Conservation (phyloP, 2,329 filamentous ascomycete species). For the Aspergillus pseudoviridinutans region DNA sequence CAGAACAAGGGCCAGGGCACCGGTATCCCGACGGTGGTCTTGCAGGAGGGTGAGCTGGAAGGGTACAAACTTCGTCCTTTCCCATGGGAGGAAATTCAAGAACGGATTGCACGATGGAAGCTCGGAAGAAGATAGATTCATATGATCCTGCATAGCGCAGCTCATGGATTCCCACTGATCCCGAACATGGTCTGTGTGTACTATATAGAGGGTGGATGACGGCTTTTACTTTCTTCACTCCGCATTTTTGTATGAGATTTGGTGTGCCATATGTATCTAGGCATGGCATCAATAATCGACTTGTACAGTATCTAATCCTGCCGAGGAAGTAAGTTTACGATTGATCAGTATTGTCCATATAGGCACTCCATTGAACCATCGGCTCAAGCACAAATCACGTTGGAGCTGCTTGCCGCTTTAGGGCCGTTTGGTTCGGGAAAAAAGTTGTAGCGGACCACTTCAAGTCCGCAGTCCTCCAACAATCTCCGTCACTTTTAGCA, state of each 20-base stretch:
- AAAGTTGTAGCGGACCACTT: slow-evolving; percentile 34
- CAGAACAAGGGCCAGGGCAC: slow-evolving; percentile 72
- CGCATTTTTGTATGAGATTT: neutral
- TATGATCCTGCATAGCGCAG: neutral
- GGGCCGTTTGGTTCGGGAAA: slow-evolving; percentile 28
- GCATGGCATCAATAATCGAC: neutral
- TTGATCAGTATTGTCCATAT: neutral
- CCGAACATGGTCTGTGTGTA: slow-evolving; percentile 1
- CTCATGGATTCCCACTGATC: neutral
- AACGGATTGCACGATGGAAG: slow-evolving; percentile 77
- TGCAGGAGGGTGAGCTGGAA: slow-evolving; percentile 82
- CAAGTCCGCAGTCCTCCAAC: slow-evolving; percentile 23
- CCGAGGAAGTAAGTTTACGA: neutral
- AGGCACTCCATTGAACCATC: neutral
- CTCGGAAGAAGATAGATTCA: slow-evolving; percentile 59
- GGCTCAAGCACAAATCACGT: neutral
- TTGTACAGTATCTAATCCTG: neutral
- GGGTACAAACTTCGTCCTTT: slow-evolving; percentile 65
- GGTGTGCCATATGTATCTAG: neutral
- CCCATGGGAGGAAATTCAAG: slow-evolving; percentile 85
- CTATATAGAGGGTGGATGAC: slow-evolving; percentile 8
- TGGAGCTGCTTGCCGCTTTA: slow-evolving; percentile 33
- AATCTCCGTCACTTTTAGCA: slow-evolving; percentile 14
- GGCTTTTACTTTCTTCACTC: neutral
- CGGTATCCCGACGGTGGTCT: slow-evolving; percentile 86